Evolutionary conservation across 495 filamentous ascomycete species (phyloP), one percentile per base, ranked within the genome.

Genomic region (Penicillium ucsense): DNA sequence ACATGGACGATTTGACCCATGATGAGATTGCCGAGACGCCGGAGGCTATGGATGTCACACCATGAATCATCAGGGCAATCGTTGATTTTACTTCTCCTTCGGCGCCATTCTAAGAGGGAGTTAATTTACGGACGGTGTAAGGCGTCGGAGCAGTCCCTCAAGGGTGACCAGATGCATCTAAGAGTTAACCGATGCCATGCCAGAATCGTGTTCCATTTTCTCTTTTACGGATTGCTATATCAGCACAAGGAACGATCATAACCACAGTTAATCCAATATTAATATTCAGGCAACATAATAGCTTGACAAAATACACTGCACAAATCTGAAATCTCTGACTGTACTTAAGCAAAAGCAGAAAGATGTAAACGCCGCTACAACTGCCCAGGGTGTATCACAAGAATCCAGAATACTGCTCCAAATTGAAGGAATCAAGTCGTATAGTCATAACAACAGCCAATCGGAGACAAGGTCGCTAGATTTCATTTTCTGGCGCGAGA

Each of bases 401-500:
- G 47, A 48, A 48, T 47, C 38, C 43, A 46, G 27, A 33, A 20
- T 46, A n/a, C 31, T 32, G 52, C 43, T 36, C 43, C 38, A 38
- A 31, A 34, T 28, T 11, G 38, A 32, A 35, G 46, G 50, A 53
- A 46, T 4, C 44, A 52, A 48, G 50, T 59, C 58, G 40, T 61
- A 49, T 57, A 37, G 44, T 60, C 59, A 44, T 60, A 38, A 51
- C 39, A 47, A 39, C 35, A 31, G 20, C 33, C 43, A 37, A 8
- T 35, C 35, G 20, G 20, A 20, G 20, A 20, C 6, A 46, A 6
- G 12, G 20, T 3, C 3, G 2, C 55, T 61, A 75, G 20, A 72
- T 55, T 38, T 77, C 71, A n/a, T 68, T 71, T 53, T 79, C 77
- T 8, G 77, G 73, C 27, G 63, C 73, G 52, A 80, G 53, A 55